phyloP scores from a whole-genome alignment of 2,329 filamentous ascomycete genomes.

The Coleophoma cylindrospora region DNA sequence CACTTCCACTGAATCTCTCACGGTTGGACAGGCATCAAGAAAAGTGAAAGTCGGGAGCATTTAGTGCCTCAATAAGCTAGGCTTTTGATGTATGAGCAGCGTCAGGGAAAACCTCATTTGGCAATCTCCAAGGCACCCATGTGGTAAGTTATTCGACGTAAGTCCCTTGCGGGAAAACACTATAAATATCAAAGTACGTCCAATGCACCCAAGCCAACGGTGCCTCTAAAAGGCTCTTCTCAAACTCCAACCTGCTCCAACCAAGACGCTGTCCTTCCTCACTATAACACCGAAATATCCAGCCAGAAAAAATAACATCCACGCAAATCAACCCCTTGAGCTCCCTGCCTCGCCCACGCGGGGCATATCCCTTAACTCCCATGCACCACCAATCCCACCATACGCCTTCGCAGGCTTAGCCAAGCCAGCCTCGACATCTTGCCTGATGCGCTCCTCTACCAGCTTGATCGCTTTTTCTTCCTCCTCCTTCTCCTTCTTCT shows the following conservation, averaged over 20 bases:
- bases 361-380: conserved; percentile 5
- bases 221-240: neutral
- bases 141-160: too few species aligned
- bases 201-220: too few species aligned
- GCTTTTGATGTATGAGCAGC: too few species aligned
- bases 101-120: too few species aligned
- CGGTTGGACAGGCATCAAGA: too few species aligned
- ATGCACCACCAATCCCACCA: conserved; percentile 10
- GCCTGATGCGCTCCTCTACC: conserved; percentile 37
- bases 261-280: neutral
- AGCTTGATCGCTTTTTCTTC: conserved; percentile 28
- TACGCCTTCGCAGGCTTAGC: conserved; percentile 42
- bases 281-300: neutral
- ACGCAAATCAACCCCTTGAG: neutral
- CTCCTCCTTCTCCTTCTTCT: conserved; percentile 18
- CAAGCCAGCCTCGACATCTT: conserved; percentile 43
- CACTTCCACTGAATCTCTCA: too few species aligned
- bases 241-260: neutral
- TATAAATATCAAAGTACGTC: too few species aligned
- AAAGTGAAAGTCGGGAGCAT: too few species aligned
- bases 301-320: neutral
- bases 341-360: neutral
- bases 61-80: too few species aligned
- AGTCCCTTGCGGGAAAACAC: too few species aligned
- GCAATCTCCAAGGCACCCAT: too few species aligned